Conservation (phyloP, 805 yeast genomes). For the Starmera pachycereana region DNA sequence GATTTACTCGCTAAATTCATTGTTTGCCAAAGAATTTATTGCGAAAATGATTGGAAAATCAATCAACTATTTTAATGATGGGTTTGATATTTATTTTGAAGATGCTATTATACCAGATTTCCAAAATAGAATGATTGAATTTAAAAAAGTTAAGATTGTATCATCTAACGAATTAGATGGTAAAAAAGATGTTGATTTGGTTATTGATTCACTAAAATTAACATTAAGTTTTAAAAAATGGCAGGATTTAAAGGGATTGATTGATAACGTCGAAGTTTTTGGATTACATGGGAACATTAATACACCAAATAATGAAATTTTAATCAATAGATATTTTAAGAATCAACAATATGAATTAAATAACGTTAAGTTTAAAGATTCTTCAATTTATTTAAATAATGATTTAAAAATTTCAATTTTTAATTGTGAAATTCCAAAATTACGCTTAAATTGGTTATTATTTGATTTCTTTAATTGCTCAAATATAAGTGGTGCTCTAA, state of each 20-base stretch:
- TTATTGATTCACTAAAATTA: conserved; percentile 70
- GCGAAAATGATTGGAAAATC: conserved; percentile 71
- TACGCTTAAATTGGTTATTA: conserved; percentile 47
- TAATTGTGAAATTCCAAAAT: conserved; percentile 52
- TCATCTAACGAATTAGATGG: conserved; percentile 28
- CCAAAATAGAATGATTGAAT: conserved; percentile 75
- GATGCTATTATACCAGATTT: conserved; percentile 90
- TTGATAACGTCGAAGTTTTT: conserved; percentile 65
- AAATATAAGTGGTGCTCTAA: conserved; percentile 63
- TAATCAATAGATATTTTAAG: conserved; percentile 21
- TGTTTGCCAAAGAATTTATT: conserved; percentile 82
- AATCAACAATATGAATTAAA: conserved; percentile 30
- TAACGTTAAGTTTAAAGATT: conserved; percentile 39
- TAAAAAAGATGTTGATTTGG: conserved; percentile 69
- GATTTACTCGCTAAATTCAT: conserved; percentile 64
- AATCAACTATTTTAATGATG: conserved; percentile 62
- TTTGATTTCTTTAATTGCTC: conserved; percentile 62
- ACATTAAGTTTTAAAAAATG: conserved; percentile 76
- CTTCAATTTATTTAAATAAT: conserved; percentile 23
- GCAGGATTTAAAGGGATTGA: conserved; percentile 78
- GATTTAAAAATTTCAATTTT: conserved; percentile 37
- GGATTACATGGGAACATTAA: conserved; percentile 84
- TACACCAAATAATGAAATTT: conserved; percentile 9
- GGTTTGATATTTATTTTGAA: conserved; percentile 72
- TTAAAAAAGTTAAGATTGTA: conserved; percentile 63